Evolutionary conservation across 805 yeast genomes (phyloP), one percentile per base, ranked within the genome.

Genomic region (Saccharomyces kudriavzevii): DNA sequence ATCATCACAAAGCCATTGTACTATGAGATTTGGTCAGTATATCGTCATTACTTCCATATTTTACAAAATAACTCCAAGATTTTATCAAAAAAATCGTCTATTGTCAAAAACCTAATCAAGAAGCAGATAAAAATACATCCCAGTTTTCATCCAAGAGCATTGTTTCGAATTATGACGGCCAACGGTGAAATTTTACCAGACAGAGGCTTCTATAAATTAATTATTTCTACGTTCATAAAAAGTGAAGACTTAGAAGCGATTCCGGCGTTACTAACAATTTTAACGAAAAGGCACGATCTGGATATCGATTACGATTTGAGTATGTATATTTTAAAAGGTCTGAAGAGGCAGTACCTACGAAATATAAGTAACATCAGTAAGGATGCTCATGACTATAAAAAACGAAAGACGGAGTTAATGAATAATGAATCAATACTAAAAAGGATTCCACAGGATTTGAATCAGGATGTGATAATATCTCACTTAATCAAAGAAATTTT

Each of bases 11-110:
- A 57, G 13, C 55, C 60, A 1, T 52, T 71, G 4, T 73, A 71
- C 56, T 54, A 64, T 1, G 63, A 64, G 17, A 63, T 73, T 14
- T 73, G 74, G 74, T 60, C 54, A 27, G 54, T 57, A 1, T 56
- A 70, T 27, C 53, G 61, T 48, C 52, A 62, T 50, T 63, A 57
- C 54, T 54, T 54, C 53, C 53, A 50, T 29, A 31, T 50, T 50
- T 14, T 53, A 56, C 27, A 54, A 46, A 40, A 55, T 57, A 9
- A 59, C 60, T 28, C 55, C 53, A 22, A 45, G 45, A 10, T 59
- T 51, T 30, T 59, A 60, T 61, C 56, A 48, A 40, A 54, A 40
- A 25, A 35, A 17, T 35, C 43, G 11, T 35, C 43, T 47, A 51
- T 26, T 50, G 52, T 2, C 47, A 46, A 8, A 54, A 46, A 14